These are phyloP conservation scores for Amylocarpus encephaloides DNA, from an alignment of 2,329 filamentous ascomycete genomes.

Conservation along the genomic window DNA sequence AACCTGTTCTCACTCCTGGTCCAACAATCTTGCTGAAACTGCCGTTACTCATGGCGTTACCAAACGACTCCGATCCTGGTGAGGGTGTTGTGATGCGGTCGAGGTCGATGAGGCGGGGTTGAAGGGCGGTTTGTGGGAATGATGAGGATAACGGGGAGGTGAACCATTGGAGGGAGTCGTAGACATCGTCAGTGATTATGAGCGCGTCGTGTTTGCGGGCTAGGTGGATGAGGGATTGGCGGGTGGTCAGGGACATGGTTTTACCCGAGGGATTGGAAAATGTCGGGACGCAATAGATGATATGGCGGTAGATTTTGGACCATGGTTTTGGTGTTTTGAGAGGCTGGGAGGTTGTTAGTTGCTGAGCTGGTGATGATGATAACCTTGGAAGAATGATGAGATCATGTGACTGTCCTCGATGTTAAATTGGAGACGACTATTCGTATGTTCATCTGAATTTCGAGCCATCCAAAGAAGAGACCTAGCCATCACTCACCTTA, in stretches of 20 bases:
- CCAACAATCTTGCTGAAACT: conserved; percentile 84
- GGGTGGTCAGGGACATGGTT: conserved; percentile 66
- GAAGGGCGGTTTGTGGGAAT: conserved; percentile 12
- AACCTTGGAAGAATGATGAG: too few species aligned
- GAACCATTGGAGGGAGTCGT: conserved; percentile 85
- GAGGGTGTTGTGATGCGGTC: conserved; percentile 61
- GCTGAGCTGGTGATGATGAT: not conserved
- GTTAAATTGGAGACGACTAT: too few species aligned
- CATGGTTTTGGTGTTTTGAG: conserved; percentile 39
- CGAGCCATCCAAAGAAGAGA: not conserved
- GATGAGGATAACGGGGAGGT: conserved; percentile 23
- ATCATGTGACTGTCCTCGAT: too few species aligned
- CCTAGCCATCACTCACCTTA: conserved; percentile 1
- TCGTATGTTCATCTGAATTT: not conserved
- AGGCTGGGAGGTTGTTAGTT: not conserved
- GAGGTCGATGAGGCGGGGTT: conserved; percentile 74
- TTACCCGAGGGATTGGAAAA: conserved; percentile 84
- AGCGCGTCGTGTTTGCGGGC: conserved; percentile 76
- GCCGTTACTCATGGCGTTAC: conserved; percentile 78
- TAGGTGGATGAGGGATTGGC: conserved; percentile 64
- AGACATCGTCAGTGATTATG: conserved; percentile 86
- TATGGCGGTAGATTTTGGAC: conserved; percentile 75
- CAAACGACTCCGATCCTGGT: conserved; percentile 54
- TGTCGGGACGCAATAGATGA: conserved; percentile 84
- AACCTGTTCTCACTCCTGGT: conserved; percentile 80